Evolutionary conservation across 371 early-diverging fungal species (phyloP), one percentile per base, ranked within the genome.

Genomic region (Parasitella parasitica): DNA sequence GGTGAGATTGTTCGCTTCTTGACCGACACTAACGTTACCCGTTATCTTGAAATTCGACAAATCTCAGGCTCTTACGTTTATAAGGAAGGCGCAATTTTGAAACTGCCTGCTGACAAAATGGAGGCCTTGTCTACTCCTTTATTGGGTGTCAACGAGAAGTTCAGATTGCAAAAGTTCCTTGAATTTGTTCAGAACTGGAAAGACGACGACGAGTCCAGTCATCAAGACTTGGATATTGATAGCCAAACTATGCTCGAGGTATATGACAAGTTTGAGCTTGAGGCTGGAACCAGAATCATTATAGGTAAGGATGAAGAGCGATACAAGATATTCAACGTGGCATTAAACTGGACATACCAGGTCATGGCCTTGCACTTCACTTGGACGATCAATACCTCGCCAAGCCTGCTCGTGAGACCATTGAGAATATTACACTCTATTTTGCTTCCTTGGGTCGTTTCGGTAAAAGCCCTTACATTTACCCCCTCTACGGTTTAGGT

Each of bases 391-490:
- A 70, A 35, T 99, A 99, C 82, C 80, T 98, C 69, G 61, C 75
- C 30, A 75, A 88, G 57, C 90, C 95, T 63, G 99, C 99, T 22
- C 80, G 85, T 46, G 96, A 96, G 55, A 97, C 98, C 13, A 91
- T 94, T 71, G 93, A 97, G 67, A 92, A 95, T 69, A 94, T 99
- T 59, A 85, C 91, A 59, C 77, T 98, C 62, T 99, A 99, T 75
- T 90, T 96, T 64, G 89, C 87, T 36, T 99, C 99, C 20, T 86
- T 99, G 67, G 90, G 94, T n/a, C 88, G 94, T 50, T 95, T 94
- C 72, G 97, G 99, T 67, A 94, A 95, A 83, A 93, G 94, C 66
- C 99, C 99, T n/a, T 99, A 98, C 82, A 95, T 99, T 71, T 99
- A 99, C 78, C 99, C 99, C 60, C 83, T 97, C 60, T 98, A 98